Evolutionary conservation across 768 basidiomycete species (phyloP).

Genomic region (Mycena rebaudengoi): DNA sequence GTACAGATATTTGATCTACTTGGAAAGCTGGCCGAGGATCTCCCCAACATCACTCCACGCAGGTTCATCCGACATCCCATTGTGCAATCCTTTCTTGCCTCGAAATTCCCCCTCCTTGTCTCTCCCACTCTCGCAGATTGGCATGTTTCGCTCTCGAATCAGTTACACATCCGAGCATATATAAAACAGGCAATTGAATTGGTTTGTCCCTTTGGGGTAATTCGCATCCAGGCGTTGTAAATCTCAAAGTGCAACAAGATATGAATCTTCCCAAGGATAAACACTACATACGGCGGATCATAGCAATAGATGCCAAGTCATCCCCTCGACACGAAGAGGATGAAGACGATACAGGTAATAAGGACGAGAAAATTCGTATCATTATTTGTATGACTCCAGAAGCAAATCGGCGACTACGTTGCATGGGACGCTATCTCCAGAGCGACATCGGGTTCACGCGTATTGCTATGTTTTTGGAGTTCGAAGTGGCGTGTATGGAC

Average conservation of each 20-base stretch:
- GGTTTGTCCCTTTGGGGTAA: slow-evolving; percentile 21
- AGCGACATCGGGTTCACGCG: no score
- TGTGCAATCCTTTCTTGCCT: slow-evolving; percentile 5
- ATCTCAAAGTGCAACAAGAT: slow-evolving; percentile 24
- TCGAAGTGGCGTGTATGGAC: no score
- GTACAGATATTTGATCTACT: slow-evolving; percentile 13
- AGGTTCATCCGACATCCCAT: slow-evolving; percentile 24
- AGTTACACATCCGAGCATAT: slow-evolving; percentile 22
- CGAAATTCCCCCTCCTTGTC: slow-evolving; percentile 11
- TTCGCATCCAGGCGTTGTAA: slow-evolving; percentile 3
- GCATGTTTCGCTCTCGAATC: slow-evolving; percentile 30
- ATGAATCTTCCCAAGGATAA: slow-evolving; percentile 9
- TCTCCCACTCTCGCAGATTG: slow-evolving; percentile 20
- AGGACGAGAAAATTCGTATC: slow-evolving; percentile 17
- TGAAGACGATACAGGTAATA: not conserved
- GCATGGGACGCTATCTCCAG: no score
- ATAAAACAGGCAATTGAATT: slow-evolving; percentile 15
- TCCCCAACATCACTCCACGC: slow-evolving; percentile 26
- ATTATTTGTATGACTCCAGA: slow-evolving; percentile 34
- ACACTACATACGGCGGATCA: slow-evolving; percentile 31
- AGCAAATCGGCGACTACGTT: no score
- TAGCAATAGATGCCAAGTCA: not conserved
- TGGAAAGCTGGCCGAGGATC: slow-evolving; percentile 8
- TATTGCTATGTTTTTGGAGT: no score
- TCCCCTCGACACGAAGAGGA: slow-evolving; percentile 12